These are phyloP conservation scores for Luffa aegyptiaca DNA, from an alignment of 306 rosid genomes.

Conservation along the genomic window DNA sequence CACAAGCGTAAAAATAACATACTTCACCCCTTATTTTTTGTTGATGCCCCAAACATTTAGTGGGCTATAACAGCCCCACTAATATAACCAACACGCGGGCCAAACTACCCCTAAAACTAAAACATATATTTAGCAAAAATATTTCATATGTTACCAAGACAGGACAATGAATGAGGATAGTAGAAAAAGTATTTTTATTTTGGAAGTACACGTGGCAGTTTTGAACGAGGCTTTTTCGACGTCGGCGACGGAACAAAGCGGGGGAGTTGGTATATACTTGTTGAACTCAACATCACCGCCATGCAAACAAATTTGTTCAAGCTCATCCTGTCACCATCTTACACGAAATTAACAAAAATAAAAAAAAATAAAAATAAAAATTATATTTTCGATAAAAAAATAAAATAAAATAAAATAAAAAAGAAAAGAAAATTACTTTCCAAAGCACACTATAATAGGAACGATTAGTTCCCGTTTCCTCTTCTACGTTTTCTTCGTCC, in stretches of 20 bases:
- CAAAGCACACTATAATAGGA: background rate
- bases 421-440: background rate
- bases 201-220: background rate
- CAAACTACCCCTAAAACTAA: no score
- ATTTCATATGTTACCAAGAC: no score
- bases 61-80: no score
- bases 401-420: background rate
- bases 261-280: background rate
- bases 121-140: no score
- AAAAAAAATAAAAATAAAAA: background rate
- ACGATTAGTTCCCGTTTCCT: background rate
- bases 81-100: no score
- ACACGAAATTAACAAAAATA: background rate
- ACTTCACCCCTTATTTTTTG: no score
- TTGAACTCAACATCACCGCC: background rate
- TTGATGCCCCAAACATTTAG: no score
- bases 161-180: no score
- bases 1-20: no score
- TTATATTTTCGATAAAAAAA: background rate
- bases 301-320: background rate
- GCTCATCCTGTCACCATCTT: background rate
- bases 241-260: background rate
- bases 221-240: background rate
- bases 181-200: no score
- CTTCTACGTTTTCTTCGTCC: background rate